phyloP scores from a whole-genome alignment of 225 moss, liverwort and hornwort genomes.

The Pleurozium schreberi region DNA sequence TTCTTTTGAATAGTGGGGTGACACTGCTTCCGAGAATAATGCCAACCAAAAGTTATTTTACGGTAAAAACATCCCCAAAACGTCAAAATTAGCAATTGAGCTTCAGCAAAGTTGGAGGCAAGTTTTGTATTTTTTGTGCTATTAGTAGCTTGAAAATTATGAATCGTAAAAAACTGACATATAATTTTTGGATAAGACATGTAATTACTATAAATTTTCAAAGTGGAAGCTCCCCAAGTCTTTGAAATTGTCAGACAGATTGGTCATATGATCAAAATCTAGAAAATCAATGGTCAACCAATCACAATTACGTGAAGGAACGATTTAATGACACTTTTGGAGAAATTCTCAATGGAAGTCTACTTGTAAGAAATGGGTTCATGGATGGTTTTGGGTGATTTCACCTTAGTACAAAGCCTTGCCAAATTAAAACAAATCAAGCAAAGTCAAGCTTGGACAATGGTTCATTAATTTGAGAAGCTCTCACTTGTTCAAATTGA shows the following conservation, averaged over 20 bases:
- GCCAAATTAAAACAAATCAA: neutral
- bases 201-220: neutral
- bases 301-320: neutral
- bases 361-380: neutral
- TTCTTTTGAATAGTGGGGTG: too few species aligned
- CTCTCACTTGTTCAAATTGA: neutral
- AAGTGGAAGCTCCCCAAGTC: rapidly evolving
- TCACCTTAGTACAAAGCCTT: neutral
- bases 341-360: neutral
- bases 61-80: neutral
- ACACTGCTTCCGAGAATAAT: too few species aligned
- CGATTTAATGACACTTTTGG: neutral
- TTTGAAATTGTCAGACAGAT: neutral
- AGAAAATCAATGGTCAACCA: neutral
- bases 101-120: neutral
- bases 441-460: too few species aligned
- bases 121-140: neutral
- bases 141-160: neutral
- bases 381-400: rapidly evolving
- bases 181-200: neutral
- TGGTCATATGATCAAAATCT: neutral
- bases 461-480: neutral
- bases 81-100: neutral
- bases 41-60: neutral
- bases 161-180: neutral